phyloP scores from a whole-genome alignment of 176 grass and related monocot genomes.

The Triticum dicoccoides region DNA sequence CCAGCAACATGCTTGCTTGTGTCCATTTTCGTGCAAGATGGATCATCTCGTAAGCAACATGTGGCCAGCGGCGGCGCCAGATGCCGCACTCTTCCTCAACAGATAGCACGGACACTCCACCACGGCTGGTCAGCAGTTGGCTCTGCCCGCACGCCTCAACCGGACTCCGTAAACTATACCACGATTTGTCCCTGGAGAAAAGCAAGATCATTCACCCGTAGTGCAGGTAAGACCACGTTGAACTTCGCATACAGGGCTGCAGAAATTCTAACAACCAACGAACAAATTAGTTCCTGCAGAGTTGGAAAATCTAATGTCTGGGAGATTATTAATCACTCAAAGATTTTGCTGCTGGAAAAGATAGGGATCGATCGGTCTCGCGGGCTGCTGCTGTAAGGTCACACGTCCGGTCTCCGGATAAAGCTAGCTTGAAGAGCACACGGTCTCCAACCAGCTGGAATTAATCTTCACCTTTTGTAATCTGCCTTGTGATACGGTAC shows the following conservation, averaged over 20 bases:
- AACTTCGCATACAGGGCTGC: too few species aligned
- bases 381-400: too few species aligned
- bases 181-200: too few species aligned
- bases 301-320: too few species aligned
- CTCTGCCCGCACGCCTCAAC: slow-evolving; percentile 2
- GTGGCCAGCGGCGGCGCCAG: slow-evolving; percentile 17
- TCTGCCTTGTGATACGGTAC: background rate
- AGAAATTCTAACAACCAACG: too few species aligned
- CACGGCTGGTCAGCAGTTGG: background rate
- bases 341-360: too few species aligned
- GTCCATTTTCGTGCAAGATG: background rate
- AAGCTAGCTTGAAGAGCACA: background rate
- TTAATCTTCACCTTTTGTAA: background rate
- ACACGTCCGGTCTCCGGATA: background rate
- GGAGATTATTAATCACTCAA: too few species aligned
- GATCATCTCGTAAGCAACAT: background rate
- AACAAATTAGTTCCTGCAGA: too few species aligned
- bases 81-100: slow-evolving; percentile 27
- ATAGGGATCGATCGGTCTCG: too few species aligned
- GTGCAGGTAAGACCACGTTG: too few species aligned
- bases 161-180: too few species aligned
- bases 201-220: too few species aligned
- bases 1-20: background rate
- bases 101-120: background rate
- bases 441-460: background rate